phyloP scores from a whole-genome alignment of 352 stramenopile genomes.

The Globisporangium cylindrosporum region DNA sequence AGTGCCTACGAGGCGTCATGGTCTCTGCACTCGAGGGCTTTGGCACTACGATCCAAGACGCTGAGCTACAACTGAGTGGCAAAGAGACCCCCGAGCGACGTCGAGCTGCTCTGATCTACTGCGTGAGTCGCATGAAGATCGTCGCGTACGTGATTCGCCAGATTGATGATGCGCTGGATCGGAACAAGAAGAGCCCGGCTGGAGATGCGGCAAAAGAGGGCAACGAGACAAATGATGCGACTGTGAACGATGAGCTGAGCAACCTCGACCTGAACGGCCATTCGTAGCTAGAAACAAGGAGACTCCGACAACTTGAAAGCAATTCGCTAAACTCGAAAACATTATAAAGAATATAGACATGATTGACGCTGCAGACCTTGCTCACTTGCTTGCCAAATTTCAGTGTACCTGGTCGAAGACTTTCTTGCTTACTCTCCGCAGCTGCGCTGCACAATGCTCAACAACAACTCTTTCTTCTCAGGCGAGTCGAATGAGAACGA shows the following conservation, averaged over 20 bases:
- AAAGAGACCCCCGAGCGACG: constrained; percentile 22
- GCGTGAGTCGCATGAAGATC: constrained; percentile 41
- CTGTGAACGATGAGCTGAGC: background rate
- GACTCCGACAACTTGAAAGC: background rate
- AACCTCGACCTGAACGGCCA: constrained; percentile 1
- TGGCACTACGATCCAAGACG: constrained; percentile 20
- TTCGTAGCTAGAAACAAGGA: background rate
- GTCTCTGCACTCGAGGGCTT: constrained; percentile 18
- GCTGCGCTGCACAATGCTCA: constrained; percentile 45
- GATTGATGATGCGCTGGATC: constrained; percentile 34
- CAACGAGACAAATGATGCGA: background rate
- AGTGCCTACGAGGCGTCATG: constrained; percentile 20
- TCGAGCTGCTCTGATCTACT: constrained; percentile 45
- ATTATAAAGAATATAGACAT: constrained; percentile 3
- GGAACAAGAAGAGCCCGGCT: background rate
- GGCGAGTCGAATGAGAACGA: constrained; percentile 59
- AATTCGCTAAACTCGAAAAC: background rate
- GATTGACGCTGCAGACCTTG: background rate
- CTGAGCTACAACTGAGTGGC: constrained; percentile 25
- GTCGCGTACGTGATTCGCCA: constrained; percentile 32
- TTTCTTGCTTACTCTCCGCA: constrained; percentile 21
- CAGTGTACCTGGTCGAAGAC: background rate
- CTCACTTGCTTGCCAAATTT: background rate
- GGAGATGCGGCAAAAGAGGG: background rate
- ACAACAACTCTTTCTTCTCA: constrained; percentile 48